Evolutionary conservation across 495 filamentous ascomycete species (phyloP), one percentile per base, ranked within the genome.

Genomic region (Hypoxylon cercidicola): DNA sequence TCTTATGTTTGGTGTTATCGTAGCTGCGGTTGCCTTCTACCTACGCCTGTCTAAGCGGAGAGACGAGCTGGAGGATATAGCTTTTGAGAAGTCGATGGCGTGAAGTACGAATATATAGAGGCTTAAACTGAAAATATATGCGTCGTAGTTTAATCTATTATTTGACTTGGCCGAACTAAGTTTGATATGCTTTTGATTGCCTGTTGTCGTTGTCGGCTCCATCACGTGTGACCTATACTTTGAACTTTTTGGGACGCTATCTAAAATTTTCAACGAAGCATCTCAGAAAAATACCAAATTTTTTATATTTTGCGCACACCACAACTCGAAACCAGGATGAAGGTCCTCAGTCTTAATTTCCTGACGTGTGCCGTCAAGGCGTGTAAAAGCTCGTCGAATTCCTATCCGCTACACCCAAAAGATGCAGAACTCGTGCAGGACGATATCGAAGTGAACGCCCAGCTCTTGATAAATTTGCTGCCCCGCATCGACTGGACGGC

Each of bases 301-400:
- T 53, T 55, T 19, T 30, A 30, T n/a, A 23, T 25, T 23, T 34
- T 13, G 51, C 13, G 15, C 39, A 18, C 40, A 40, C 32, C 35
- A 48, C 25, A 49, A 63, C 23, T 19, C 28, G 35, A 58, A 45
- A 19, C 46, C 72, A 79, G 76, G 58, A 97, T 99, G 95, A 99
- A 98, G 77, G 80, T 99, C 60, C 86, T 99, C 44, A 98, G 93
- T 46, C 89, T 94, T 67, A 98, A 98, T 78, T 99, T 98, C 76
- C 83, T 99, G 69, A 93, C 92, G 60, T 99, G 95, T 84, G 93
- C 95, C 18, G 89, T 96, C 68, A 97, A 96, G 78, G 77, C 90
- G 34, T 99, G 95, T 88, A 97, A 97, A 77, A 79, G 87, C 54
- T 85, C 85, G 8, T 75, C 87, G 9, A 76, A 81, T 32, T 89